phyloP scores from a whole-genome alignment of 352 stramenopile genomes.

The Pseudoperonospora humuli region DNA sequence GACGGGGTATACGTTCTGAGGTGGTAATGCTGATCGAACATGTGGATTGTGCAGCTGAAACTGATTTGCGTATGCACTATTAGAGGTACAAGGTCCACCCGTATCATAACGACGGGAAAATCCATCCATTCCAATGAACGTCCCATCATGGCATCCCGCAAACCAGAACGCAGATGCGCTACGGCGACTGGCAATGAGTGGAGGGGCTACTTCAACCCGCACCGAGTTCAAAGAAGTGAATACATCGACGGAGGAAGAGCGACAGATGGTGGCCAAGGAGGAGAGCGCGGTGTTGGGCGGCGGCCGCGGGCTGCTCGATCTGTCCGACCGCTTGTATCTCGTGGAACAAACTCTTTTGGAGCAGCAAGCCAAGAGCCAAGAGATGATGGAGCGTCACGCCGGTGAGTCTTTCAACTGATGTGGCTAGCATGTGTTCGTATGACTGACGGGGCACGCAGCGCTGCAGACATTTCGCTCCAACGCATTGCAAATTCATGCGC shows the following conservation, averaged over 20 bases:
- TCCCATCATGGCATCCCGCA: constrained; percentile 64
- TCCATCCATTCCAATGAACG: constrained; percentile 38
- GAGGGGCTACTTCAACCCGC: constrained; percentile 19
- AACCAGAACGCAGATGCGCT: constrained; percentile 45
- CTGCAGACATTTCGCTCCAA: constrained; percentile 58
- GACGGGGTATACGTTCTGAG: neutral
- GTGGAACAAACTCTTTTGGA: constrained; percentile 54
- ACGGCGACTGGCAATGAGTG: constrained; percentile 21
- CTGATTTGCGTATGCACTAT: constrained; percentile 3
- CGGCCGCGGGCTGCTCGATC: constrained; percentile 55
- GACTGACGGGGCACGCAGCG: constrained; percentile 23
- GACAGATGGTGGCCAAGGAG: constrained; percentile 47
- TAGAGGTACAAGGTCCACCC: neutral
- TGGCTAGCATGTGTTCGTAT: neutral
- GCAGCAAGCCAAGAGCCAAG: constrained; percentile 23
- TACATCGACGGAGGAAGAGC: constrained; percentile 58
- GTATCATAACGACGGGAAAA: constrained; percentile 12
- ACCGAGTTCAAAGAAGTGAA: constrained; percentile 72
- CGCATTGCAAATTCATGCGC: constrained; percentile 44
- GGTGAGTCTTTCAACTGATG: constrained; percentile 16
- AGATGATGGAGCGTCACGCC: constrained; percentile 26
- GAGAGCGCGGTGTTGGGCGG: constrained; percentile 24
- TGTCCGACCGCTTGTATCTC: constrained; percentile 68
- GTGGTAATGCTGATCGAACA: neutral
- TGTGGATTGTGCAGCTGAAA: neutral